Evolutionary conservation across 139 green algal species (phyloP), one percentile per base, ranked within the genome.

Genomic region (Coelastrella sp.): DNA sequence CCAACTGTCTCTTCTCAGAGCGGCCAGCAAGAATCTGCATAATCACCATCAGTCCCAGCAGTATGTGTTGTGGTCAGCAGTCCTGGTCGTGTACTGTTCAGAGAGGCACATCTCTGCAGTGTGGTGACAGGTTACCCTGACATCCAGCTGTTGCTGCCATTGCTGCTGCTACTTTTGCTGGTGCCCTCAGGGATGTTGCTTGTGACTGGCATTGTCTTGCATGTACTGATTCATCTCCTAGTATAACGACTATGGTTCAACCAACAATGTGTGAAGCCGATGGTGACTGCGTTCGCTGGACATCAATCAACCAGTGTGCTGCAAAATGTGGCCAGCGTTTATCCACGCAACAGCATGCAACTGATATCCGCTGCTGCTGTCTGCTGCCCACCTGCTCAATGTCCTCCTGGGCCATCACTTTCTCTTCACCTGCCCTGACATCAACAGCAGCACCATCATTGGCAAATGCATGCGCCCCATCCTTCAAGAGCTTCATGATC

Each of bases 1-100:
- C 97, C 15, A 99, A 95, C 92, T 96, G 93, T 0, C 97, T 94
- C 92, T 98, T 98, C 90, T 99, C 96, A 8, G 97, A 99, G 84
- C 97, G 96, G 1, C 84, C 87, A 17, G 84, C 80, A 78, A 99
- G 90, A 79, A 99, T 99, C 79, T 96, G 87, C 78, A 83, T 19
- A 6, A 81, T 25, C 15, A 27, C 8, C 72, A 78, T 35, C 12
- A 24, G 20, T 17, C 11, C 76, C 24, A 83, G 76, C 25, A 22
- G 24, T 24, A 20, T 65, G 76, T 24, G 24, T 66, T 15, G 14
- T 20, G 12, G 14, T 70, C 63, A 70, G 63, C 63, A 70, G 63
- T 49, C 35, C 35, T 22, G 10, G 73, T 79, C 9, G 27, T 61
- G 25, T 35, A 82, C 9, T 15, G 8, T 12, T 14, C 7, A 35